Evolutionary conservation across 2,329 filamentous ascomycete genomes (phyloP).

Genomic region (Xylariaceae sp.): DNA sequence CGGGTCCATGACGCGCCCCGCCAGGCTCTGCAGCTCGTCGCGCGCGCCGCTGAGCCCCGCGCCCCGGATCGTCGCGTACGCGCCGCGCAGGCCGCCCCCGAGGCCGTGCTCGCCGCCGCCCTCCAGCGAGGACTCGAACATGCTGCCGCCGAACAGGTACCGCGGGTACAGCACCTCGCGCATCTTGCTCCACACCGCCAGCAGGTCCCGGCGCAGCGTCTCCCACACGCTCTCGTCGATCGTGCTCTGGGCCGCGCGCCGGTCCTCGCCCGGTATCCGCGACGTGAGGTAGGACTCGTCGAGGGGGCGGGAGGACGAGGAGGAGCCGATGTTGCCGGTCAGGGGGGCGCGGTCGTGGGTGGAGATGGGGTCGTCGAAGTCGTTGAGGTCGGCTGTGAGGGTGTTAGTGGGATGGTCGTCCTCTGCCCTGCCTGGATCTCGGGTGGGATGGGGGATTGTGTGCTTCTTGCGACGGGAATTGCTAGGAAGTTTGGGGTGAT

Average conservation of each 20-base stretch:
- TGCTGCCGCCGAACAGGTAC: conserved; percentile 74
- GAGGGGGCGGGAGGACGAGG: conserved; percentile 45
- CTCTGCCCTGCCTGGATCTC: no score
- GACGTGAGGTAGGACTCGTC: conserved; percentile 84
- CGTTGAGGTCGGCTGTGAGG: conserved; percentile 71
- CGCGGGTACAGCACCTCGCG: conserved; percentile 94
- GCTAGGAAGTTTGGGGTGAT: no score
- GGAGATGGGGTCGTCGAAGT: conserved; percentile 83
- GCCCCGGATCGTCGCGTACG: conserved; percentile 57
- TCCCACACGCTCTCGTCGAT: conserved; percentile 98
- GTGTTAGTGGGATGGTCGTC: no score
- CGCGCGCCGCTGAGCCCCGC: conserved; percentile 56
- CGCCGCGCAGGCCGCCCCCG: conserved; percentile 51
- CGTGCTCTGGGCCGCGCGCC: conserved; percentile 82
- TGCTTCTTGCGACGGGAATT: no score
- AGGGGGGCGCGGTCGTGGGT: conserved; percentile 71
- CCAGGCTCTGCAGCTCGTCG: conserved; percentile 58
- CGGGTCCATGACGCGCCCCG: conserved; percentile 59
- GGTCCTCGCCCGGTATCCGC: conserved; percentile 87
- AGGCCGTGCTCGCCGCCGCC: conserved; percentile 13
- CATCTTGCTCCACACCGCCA: conserved; percentile 97
- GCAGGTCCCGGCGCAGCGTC: conserved; percentile 85
- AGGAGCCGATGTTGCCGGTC: conserved; percentile 74
- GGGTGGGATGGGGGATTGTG: no score
- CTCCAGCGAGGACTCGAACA: conserved; percentile 44